Evolutionary conservation across 306 rosid genomes (phyloP), one percentile per base, ranked within the genome.

Genomic region (Vigna unguiculata): DNA sequence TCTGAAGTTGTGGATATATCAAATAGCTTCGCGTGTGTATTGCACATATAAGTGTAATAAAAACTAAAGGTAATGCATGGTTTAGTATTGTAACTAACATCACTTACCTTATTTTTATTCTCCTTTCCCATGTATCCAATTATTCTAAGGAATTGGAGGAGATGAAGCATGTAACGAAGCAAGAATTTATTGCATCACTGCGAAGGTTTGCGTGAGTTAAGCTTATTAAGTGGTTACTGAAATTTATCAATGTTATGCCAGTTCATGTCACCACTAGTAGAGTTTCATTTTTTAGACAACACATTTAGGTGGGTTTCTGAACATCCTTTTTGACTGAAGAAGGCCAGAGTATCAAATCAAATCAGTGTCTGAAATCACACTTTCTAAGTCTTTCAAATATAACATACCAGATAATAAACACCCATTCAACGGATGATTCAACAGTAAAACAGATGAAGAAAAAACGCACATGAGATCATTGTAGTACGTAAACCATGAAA

Each of bases 111-210:
- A 16, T 63, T 74, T 28, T 41, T 64, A 24, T 61, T 36, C 11
- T 4, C 12, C 57, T 63, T 63, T 79, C 17, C 24, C 77, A 96
- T 98, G 89, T 92, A 61, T 81, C 98, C 14, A 91, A 78, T 54
- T 96, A 96, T 59, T 0, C 82, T 41, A 87, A 85, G 76, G 99
- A 92, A 69, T 41, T 96, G 86, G 99, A 96, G 72, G 99, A 92
- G 60, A 96, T 96, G 98, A 88, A 96, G 78, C 89, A 53, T 15
- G 93, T 78, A 20, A 91, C 98, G 21, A 96, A 91, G 87, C 99
- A 92, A 93, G 99, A 96, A 72, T 96, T 96, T 74, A 92, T 96
- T 38, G 99, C 99, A 1, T 96, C 99, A 1, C 80, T 96, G 74
- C 80, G 99, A 84, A 91, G 99, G 99, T 95, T 75, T 28, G 67